phyloP scores from a whole-genome alignment of 2,329 filamentous ascomycete genomes.

The Stagonosporopsis tanaceti region DNA sequence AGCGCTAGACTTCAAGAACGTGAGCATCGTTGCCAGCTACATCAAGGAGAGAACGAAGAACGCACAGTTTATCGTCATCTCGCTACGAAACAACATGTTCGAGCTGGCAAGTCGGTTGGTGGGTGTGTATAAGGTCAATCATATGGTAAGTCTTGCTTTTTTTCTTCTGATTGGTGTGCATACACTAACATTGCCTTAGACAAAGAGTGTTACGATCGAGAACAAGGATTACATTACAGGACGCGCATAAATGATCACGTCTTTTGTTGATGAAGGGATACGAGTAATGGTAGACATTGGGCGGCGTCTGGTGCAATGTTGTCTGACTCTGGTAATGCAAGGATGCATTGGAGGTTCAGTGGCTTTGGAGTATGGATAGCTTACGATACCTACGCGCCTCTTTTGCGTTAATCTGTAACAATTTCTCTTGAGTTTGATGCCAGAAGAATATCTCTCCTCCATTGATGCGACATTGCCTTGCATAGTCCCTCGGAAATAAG shows the following conservation, averaged over 20 bases:
- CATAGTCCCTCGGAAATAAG: neutral
- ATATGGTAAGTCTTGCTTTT: constrained; percentile 69
- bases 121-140: constrained; percentile 99
- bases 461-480: too few species aligned
- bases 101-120: constrained; percentile 94
- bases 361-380: neutral
- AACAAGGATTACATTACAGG: constrained; percentile 57
- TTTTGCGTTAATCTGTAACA: neutral
- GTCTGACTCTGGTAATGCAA: neutral
- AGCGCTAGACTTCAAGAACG: constrained; percentile 95
- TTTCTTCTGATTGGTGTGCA: neutral
- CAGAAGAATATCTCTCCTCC: too few species aligned
- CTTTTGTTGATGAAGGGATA: neutral
- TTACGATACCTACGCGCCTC: constrained; percentile 6
- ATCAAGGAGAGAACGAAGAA: constrained; percentile 99
- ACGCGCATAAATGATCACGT: constrained; percentile 18
- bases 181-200: constrained; percentile 49
- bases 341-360: neutral
- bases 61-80: constrained; percentile 98
- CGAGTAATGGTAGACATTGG: constrained; percentile 11
- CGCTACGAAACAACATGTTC: constrained; percentile 98
- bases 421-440: neutral
- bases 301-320: constrained; percentile 8
- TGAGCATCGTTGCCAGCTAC: constrained; percentile 97
- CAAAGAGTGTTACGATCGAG: constrained; percentile 62